Evolutionary conservation across 176 grass and related monocot species (phyloP).

Genomic region (Zoysia pacifica): DNA sequence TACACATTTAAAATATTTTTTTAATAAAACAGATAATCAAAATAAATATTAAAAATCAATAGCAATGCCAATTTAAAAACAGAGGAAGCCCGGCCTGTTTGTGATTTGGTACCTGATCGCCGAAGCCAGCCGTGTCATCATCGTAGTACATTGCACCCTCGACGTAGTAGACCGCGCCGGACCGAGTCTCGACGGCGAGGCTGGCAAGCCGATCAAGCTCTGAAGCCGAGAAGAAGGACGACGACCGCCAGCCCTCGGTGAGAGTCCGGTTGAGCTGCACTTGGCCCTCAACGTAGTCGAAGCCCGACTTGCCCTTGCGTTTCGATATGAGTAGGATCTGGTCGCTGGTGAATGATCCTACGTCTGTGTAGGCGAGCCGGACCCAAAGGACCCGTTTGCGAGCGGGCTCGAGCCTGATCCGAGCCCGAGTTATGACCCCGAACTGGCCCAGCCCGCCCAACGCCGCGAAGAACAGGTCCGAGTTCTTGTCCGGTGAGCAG

Average conservation of each 20-base stretch:
- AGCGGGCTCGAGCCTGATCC: conserved; percentile 41
- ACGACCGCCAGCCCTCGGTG: conserved; percentile 20
- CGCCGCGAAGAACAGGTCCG: conserved; percentile 55
- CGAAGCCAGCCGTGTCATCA: background rate
- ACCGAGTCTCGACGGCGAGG: background rate
- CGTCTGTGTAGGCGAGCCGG: conserved; percentile 6
- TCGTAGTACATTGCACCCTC: conserved; percentile 25
- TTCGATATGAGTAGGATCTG: conserved; percentile 28
- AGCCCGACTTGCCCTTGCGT: background rate
- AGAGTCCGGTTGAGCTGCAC: conserved; percentile 32
- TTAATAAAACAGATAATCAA: too few relatives aligned
- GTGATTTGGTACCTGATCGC: background rate
- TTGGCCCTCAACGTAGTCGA: conserved; percentile 31
- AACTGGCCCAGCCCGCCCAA: conserved; percentile 62
- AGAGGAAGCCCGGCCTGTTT: background rate
- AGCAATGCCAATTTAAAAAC: too few relatives aligned
- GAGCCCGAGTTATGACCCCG: conserved; percentile 52
- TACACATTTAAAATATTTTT: too few relatives aligned
- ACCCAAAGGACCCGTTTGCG: conserved; percentile 29
- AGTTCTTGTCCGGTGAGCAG: conserved; percentile 38
- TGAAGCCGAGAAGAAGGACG: conserved; percentile 12
- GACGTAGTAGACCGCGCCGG: conserved; percentile 8
- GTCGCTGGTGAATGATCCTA: background rate
- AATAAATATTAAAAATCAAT: too few relatives aligned
- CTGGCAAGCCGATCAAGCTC: conserved; percentile 4